Conservation (phyloP, 2,329 filamentous ascomycete genomes). For the Talaromyces albobiverticillius region DNA sequence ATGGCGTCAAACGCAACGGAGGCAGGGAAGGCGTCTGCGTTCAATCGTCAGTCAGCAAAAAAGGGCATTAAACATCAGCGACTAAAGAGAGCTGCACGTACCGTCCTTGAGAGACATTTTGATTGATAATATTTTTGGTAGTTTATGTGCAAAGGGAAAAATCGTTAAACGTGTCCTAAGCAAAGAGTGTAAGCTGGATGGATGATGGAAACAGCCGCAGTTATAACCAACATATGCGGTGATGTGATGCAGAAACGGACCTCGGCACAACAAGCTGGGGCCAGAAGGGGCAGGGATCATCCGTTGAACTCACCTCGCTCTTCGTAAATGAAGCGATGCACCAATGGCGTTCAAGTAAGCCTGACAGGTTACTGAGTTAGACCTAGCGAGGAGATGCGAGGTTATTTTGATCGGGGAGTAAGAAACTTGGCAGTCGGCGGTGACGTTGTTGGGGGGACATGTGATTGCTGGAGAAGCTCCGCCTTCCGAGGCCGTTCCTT, state of each 20-base stretch:
- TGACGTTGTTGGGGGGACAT: slow-evolving; percentile 1
- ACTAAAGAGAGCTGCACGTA: slow-evolving; percentile 45
- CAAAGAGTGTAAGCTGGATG: background rate
- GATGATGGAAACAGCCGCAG: background rate
- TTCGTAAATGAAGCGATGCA: too few relatives aligned
- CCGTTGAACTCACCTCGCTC: too few relatives aligned
- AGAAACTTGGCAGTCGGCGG: background rate
- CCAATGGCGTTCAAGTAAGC: too few relatives aligned
- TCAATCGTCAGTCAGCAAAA: too few relatives aligned
- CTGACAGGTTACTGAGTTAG: too few relatives aligned
- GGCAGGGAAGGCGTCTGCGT: slow-evolving; percentile 75
- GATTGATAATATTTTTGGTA: slow-evolving; percentile 19
- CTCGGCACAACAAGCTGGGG: too few relatives aligned
- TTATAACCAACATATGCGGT: too few relatives aligned
- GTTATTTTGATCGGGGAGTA: too few relatives aligned
- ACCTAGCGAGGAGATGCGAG: too few relatives aligned
- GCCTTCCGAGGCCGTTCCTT: background rate
- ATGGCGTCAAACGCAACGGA: slow-evolving; percentile 91
- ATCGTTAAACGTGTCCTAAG: background rate
- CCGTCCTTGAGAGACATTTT: slow-evolving; percentile 73
- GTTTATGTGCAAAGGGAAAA: background rate
- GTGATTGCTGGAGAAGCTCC: slow-evolving; percentile 2
- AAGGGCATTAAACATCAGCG: too few relatives aligned
- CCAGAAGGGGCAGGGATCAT: too few relatives aligned
- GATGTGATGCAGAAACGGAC: too few relatives aligned